Evolutionary conservation across 192 early-diverging fungal genomes (phyloP).

Genomic region (Chytriomyces confervae): DNA sequence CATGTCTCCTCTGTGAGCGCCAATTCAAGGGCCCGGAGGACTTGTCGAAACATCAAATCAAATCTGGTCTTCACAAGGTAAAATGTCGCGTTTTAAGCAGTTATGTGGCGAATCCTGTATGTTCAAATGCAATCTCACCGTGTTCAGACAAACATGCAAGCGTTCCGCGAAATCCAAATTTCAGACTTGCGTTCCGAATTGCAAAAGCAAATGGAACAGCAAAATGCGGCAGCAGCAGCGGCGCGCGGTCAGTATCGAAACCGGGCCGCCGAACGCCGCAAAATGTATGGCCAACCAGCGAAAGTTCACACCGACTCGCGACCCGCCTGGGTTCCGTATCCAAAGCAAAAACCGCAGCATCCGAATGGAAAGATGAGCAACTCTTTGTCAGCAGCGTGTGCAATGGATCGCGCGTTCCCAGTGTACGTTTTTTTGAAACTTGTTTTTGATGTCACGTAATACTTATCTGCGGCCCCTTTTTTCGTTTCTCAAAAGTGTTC

Average conservation of each 20-base stretch:
- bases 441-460: neutral
- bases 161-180: constrained; percentile 25
- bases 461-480: neutral
- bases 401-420: constrained; percentile 23
- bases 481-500: neutral
- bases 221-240: constrained; percentile 34
- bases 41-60: constrained; percentile 57
- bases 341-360: neutral
- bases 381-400: constrained; percentile 20
- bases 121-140: neutral
- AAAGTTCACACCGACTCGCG: neutral
- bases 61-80: constrained; percentile 67
- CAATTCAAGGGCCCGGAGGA: constrained; percentile 57
- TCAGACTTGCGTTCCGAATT: constrained; percentile 15
- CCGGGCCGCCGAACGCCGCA: constrained; percentile 68
- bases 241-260: constrained; percentile 51
- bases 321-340: neutral
- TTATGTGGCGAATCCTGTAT: neutral
- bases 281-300: constrained; percentile 64
- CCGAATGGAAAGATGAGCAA: neutral
- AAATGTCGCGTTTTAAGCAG: neutral
- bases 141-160: constrained; percentile 38
- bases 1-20: constrained; percentile 69
- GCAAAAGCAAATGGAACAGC: constrained; percentile 14
- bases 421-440: neutral